Conservation (phyloP, 2,329 filamentous ascomycete genomes). For the Parastagonospora nodorum region DNA sequence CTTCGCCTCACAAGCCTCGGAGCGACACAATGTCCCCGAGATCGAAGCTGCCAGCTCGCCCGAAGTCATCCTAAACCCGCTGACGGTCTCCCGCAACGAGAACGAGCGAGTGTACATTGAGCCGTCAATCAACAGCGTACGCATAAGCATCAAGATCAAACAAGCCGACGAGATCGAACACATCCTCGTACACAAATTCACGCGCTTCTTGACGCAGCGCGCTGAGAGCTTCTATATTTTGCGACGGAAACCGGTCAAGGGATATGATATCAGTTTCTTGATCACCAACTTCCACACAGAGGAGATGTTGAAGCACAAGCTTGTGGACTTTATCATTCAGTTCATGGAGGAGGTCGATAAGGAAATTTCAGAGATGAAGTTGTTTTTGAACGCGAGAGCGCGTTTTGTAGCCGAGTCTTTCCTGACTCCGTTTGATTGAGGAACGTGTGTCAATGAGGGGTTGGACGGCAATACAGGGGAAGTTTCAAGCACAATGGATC, state of each 20-base stretch:
- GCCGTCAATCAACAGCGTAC: slow-evolving; percentile 94
- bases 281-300: slow-evolving; percentile 99
- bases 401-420: slow-evolving; percentile 99
- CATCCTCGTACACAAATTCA: slow-evolving; percentile 98
- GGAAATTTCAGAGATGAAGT: slow-evolving; percentile 99
- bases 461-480: no score
- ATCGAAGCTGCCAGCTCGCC: slow-evolving; percentile 92
- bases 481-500: no score
- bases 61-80: slow-evolving; percentile 88
- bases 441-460: slow-evolving; percentile 14
- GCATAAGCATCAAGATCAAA: slow-evolving; percentile 98
- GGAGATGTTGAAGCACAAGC: slow-evolving; percentile 97
- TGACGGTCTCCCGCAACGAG: slow-evolving; percentile 92
- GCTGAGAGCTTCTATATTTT: slow-evolving; percentile 98
- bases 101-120: slow-evolving; percentile 97
- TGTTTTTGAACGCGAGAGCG: slow-evolving; percentile 95
- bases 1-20: slow-evolving; percentile 95
- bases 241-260: slow-evolving; percentile 94
- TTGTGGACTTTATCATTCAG: slow-evolving; percentile 98
- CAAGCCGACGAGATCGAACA: slow-evolving; percentile 99
- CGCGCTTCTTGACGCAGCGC: slow-evolving; percentile 91
- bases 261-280: slow-evolving; percentile 97
- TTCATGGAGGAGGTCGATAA: slow-evolving; percentile 99
- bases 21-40: slow-evolving; percentile 97
- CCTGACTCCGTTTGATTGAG: slow-evolving; percentile 70